These are phyloP conservation scores for Citrus sinensis DNA, from an alignment of 345 rosid species.

Conservation along the genomic window DVS_A1.0 CM039169.1:28102501-28103000, in stretches of 20 bases:
- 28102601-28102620: slow-evolving; percentile 83
- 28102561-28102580: slow-evolving; percentile 83
- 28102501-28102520: slow-evolving; percentile 63
- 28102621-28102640: slow-evolving; percentile 75
- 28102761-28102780: slow-evolving; percentile 79
- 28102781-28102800: slow-evolving; percentile 65
- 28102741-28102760: slow-evolving; percentile 68
- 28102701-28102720: slow-evolving; percentile 72
- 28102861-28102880: slow-evolving; percentile 84
- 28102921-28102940: slow-evolving; percentile 65
- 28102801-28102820: slow-evolving; percentile 64
- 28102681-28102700: slow-evolving; percentile 69
- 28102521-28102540: slow-evolving; percentile 75
- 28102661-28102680: slow-evolving; percentile 63
- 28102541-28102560: slow-evolving; percentile 83
- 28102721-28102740: slow-evolving; percentile 59
- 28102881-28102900: slow-evolving; percentile 71
- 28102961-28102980: slow-evolving; percentile 81
- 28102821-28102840: slow-evolving; percentile 79
- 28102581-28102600: slow-evolving; percentile 55
- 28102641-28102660: slow-evolving; percentile 75
- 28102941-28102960: slow-evolving; percentile 90
- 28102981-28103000: slow-evolving; percentile 71
- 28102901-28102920: slow-evolving; percentile 77
- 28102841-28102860: slow-evolving; percentile 88